Base-by-base conservation (phyloP, 768 basidiomycete species). In the Tylopilus intermedius region DNA sequence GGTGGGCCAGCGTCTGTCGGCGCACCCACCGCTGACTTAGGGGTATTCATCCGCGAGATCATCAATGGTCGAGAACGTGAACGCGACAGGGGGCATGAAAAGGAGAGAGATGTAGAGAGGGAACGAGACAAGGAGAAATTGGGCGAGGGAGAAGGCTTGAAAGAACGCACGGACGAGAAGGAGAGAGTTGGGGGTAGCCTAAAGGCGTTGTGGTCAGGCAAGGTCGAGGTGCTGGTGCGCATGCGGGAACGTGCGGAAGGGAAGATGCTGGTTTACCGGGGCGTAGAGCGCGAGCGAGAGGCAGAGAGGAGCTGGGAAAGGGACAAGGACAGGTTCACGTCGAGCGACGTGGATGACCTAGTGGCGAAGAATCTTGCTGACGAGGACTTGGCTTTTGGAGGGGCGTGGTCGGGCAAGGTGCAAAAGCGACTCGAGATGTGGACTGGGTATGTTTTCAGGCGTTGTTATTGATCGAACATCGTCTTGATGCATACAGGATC, bases 1-100 rank as follows among this genome's bases (percentile, higher is more conserved):
- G 55, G 50, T 38, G 71, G 77, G 6, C 72, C 76, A 2, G 75
- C 71, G 4, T 67, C 70, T 45, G 65, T 82, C n/a, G 58, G 75
- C 33, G 73, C 73, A 11, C 70, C 76, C 30, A 80, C 78, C 8
- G 62, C 73, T 8, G 83, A 88, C 58, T 62, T 90, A 39, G 74
- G 68, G 5, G 64, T 62, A 10, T 78, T 89, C 58, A 76, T 83
- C 41, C 71, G 68, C 46, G 67, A 73, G 33, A 64, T 83, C 8
- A 56, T 75, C 38, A 65, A 63, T 22, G 67, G 64, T 26, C 64
- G 67, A 15, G 66, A 68, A 22, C 66, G 66, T 14, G 66, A 59
- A 13, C 64, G 60, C 9, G 64, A 60, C 46, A 55, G 58, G 57
- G 55, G 62, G 40, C 56, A 72, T 65, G 64, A 72, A 67, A 57